Base-by-base conservation (phyloP, 1,284 basidiomycete species). In the Sanghuangporus weigelae region DNA sequence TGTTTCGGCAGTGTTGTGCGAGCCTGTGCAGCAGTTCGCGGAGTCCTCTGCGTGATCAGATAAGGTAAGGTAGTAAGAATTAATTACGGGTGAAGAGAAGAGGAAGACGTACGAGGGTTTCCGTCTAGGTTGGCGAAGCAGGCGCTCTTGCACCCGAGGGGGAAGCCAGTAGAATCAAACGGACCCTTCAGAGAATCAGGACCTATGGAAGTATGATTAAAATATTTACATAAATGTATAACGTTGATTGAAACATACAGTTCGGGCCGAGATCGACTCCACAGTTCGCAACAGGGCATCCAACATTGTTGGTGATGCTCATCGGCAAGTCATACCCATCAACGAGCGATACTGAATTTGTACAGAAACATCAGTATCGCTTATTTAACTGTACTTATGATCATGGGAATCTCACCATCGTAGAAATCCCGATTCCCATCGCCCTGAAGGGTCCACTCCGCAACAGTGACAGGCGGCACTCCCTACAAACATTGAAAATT, bases 251-350 rank as follows among this genome's bases (percentile, higher is more conserved):
- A 10, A 11, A 46, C 71, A 40, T 57, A 79, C 82, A 83, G 64
- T 76, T 73, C 12, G 78, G 78, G 16, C 78, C 79, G 61, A 88
- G 76, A 69, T 88, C 83, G 49, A 80, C 78, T 0, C 79, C 71
- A 71, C 86, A 88, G 55, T 74, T 72, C 2, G 83, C 78, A 16
- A 79, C 72, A 10, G 67, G 70, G 70, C 85, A 87, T n/a, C 80
- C 81, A 36, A 72, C 71, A 70, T 78, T 80, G 73, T 82, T 83
- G 46, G 73, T 73, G 63, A 88, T 84, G 6, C 76, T 71, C 72
- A 84, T 75, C 6, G 86, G 86, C 7, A 88, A 70, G 72, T 88
- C 86, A 72, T 79, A 83, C 0, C 84, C 84, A 68, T 85, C 83
- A 21, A 85, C 83, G 40, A 84, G 75, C 31, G 80, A 82, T 16